Conservation (phyloP, 2,329 filamentous ascomycete genomes). For the Cercospora sp. region DNA sequence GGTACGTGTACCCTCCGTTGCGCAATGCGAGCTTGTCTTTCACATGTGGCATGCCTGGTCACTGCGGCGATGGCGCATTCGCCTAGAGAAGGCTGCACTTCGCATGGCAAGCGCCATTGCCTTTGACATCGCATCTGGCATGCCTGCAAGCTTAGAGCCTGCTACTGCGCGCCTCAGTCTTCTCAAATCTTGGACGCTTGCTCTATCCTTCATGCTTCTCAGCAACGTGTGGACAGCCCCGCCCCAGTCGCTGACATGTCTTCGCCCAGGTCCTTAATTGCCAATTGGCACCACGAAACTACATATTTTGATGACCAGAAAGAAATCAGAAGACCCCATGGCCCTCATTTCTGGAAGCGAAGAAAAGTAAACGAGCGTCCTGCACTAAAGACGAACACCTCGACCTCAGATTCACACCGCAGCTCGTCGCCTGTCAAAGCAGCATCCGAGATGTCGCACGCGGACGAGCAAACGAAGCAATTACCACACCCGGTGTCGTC, state of each 20-base stretch:
- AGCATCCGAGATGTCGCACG: slow-evolving; percentile 31
- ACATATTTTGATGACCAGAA: slow-evolving; percentile 19
- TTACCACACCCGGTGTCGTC: slow-evolving; percentile 26
- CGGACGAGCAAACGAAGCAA: slow-evolving; percentile 30
- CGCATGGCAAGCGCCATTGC: slow-evolving; percentile 33
- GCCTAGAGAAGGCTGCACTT: slow-evolving; percentile 21
- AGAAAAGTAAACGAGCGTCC: slow-evolving; percentile 34
- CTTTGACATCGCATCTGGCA: slow-evolving; percentile 16
- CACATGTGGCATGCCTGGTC: slow-evolving; percentile 17
- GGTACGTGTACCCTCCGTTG: slow-evolving; percentile 35
- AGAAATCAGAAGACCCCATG: slow-evolving; percentile 26
- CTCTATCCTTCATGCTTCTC: background rate
- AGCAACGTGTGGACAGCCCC: background rate
- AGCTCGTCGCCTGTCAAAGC: background rate
- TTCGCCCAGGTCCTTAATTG: slow-evolving; percentile 34
- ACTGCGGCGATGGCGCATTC: slow-evolving; percentile 21
- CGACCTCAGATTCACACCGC: background rate
- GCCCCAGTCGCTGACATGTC: slow-evolving; percentile 30
- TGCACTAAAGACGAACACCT: background rate
- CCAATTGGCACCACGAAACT: slow-evolving; percentile 29
- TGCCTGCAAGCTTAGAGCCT: slow-evolving; percentile 11
- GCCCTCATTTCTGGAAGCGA: slow-evolving; percentile 30
- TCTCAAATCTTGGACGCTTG: slow-evolving; percentile 6
- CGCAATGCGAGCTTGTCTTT: slow-evolving; percentile 23
- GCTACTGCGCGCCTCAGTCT: slow-evolving; percentile 2